A percentile compares a stretch with the other conserved stretches of the same genome.
Evolutionary conservation across 2,329 filamentous ascomycete species (phyloP).

Genomic region (Claviceps sp.): DNA sequence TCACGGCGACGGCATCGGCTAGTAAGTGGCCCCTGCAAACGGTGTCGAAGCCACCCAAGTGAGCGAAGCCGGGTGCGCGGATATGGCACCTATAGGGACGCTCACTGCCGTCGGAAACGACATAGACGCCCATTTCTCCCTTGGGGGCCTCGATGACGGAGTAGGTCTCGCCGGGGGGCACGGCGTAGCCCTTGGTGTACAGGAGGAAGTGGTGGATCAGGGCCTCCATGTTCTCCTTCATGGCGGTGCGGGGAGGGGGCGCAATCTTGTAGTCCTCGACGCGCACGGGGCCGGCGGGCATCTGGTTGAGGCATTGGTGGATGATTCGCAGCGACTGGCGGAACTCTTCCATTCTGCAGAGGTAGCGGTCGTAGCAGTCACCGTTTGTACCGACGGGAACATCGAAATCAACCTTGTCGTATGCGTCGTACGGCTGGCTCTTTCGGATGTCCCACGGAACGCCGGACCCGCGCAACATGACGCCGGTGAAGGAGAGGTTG

Average conservation of each 20-base stretch:
- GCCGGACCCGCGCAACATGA: conserved; percentile 95
- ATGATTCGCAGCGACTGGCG: conserved; percentile 96
- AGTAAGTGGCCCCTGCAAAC: conserved; percentile 83
- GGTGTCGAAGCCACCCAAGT: conserved; percentile 89
- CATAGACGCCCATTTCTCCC: conserved; percentile 96
- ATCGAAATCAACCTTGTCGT: conserved; percentile 95
- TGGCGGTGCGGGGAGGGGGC: conserved; percentile 86
- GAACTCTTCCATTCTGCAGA: conserved; percentile 99
- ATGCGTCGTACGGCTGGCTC: conserved; percentile 93
- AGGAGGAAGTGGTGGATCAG: conserved; percentile 98
- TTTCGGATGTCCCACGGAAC: conserved; percentile 95
- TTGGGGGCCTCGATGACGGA: conserved; percentile 98
- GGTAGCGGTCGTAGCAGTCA: conserved; percentile 97
- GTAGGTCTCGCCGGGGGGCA: conserved; percentile 96
- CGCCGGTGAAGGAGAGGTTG: conserved; percentile 91
- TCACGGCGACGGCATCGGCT: conserved; percentile 93
- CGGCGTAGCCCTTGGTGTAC: conserved; percentile 96
- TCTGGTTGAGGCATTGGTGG: conserved; percentile 97
- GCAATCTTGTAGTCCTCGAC: conserved; percentile 99
- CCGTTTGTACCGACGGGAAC: conserved; percentile 93
- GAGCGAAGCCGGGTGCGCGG: conserved; percentile 89
- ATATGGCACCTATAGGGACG: conserved; percentile 97
- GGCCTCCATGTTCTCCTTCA: conserved; percentile 99
- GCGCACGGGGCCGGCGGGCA: conserved; percentile 85
- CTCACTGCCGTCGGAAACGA: conserved; percentile 93